Evolutionary conservation across 2,329 filamentous ascomycete genomes (phyloP).

Genomic region (Aspergillus aculeatinus): DNA sequence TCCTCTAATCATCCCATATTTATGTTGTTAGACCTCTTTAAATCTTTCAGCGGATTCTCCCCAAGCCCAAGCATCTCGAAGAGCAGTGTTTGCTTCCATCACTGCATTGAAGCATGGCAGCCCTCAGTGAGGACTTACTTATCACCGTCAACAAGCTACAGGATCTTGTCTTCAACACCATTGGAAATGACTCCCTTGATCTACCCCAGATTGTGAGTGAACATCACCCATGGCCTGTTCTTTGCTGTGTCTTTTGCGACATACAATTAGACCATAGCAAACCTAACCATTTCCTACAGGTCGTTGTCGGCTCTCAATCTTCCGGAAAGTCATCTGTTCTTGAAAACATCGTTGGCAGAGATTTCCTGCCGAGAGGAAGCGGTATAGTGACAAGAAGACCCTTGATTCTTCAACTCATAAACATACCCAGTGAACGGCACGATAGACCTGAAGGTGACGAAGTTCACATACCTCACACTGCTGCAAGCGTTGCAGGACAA

Average conservation of each 20-base stretch:
- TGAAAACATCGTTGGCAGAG: constrained; percentile 96
- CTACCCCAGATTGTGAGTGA: constrained; percentile 89
- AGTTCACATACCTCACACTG: constrained; percentile 69
- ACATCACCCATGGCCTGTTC: background rate
- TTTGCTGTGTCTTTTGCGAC: background rate
- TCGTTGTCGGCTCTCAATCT: constrained; percentile 97
- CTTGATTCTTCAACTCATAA: constrained; percentile 96
- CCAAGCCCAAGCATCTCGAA: background rate
- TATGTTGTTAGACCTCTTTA: background rate
- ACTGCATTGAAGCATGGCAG: constrained; percentile 65
- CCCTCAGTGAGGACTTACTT: constrained; percentile 92
- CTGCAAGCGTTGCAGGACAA: constrained; percentile 67
- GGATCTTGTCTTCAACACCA: constrained; percentile 98
- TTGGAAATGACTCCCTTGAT: constrained; percentile 96
- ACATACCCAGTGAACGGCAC: constrained; percentile 72
- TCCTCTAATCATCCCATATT: background rate
- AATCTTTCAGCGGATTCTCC: background rate
- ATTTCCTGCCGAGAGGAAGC: constrained; percentile 93
- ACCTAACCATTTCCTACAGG: constrained; percentile 53
- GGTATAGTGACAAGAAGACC: constrained; percentile 94
- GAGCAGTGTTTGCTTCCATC: background rate
- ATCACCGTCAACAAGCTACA: constrained; percentile 97
- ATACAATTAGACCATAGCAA: constrained; percentile 1
- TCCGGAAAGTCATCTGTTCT: constrained; percentile 98
- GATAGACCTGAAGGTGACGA: constrained; percentile 68